Base-by-base conservation (phyloP, 164 flowering plant genomes). In the Tetrastigma voinierianum region DNA sequence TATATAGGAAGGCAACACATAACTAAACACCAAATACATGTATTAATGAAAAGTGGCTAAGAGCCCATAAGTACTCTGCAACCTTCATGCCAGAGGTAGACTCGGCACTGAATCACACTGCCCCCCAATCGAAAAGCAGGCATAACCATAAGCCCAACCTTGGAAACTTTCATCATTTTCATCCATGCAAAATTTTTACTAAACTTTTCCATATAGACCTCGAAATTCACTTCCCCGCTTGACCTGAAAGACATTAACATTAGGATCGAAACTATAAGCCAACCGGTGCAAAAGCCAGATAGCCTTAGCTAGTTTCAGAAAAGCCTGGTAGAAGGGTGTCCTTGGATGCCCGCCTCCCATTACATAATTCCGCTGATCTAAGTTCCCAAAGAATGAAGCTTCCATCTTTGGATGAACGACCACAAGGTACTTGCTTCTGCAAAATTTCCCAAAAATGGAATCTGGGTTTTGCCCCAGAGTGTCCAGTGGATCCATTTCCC, bases 391-490 rank as follows among this genome's bases (percentile, higher is more conserved):
- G 74, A 96, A 93, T 0, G 99, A 89, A 47, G 87, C 84, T 76
- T 96, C 99, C 99, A 94, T 94, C 72, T 91, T 91, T 3, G 86
- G 93, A 54, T 92, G 97, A 68, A 91, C 84, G 19, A 89, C 86
- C 4, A 66, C 64, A 14, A 94, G 77, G 74, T 91, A 94, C 72
- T 89, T 94, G 80, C 77, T 86, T 74, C 89, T 64, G 82, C 96
- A 91, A 72, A 91, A 94, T 61, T 78, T 84, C 16, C 92, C 97
- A 69, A 94, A 94, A 46, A 70, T 66, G 9, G 93, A 93, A 72
- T 89, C 90, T 21, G 99, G 93, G 64, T 73, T 87, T 70, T 90
- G 91, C 52, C 95, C 85, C 40, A 96, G 74, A 52, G 81, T 59
- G 60, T 96, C 99, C 57, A 90, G 60, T 5, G 96, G 97, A 69